phyloP scores from a whole-genome alignment of 1,284 basidiomycete genomes.

The Irpex sp. region DNA sequence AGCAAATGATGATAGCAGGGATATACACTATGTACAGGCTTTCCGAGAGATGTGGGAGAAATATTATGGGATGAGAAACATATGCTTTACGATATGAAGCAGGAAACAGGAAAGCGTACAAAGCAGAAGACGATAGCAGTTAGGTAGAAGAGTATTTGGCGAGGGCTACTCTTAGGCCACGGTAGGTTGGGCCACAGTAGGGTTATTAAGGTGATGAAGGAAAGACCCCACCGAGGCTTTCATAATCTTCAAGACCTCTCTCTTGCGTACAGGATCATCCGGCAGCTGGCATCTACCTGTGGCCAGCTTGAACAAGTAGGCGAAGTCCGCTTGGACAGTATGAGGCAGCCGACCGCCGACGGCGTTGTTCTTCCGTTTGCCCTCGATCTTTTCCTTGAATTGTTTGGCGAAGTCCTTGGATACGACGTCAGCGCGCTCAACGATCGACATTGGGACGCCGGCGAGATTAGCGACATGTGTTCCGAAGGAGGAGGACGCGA shows the following conservation, averaged over 20 bases:
- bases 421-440: constrained; percentile 81
- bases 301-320: constrained; percentile 61
- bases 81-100: too few species aligned
- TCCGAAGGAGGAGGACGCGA: constrained; percentile 89
- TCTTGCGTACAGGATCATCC: constrained; percentile 43
- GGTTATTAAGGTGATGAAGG: constrained; percentile 7
- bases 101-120: too few species aligned
- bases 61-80: too few species aligned
- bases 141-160: not conserved
- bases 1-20: too few species aligned
- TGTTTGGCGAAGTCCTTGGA: constrained; percentile 85
- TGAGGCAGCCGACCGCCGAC: constrained; percentile 58
- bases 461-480: constrained; percentile 88
- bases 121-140: not conserved
- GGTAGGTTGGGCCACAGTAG: not conserved
- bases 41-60: too few species aligned
- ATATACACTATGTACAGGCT: too few species aligned
- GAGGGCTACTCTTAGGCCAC: too few species aligned
- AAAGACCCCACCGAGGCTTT: constrained; percentile 39
- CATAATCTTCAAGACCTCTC: constrained; percentile 48
- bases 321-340: constrained; percentile 82
- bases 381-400: constrained; percentile 72
- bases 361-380: constrained; percentile 53
- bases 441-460: constrained; percentile 75
- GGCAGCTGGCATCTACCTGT: constrained; percentile 46